Conservation (phyloP, 2,329 filamentous ascomycete genomes). For the Amphichorda felina region DNA sequence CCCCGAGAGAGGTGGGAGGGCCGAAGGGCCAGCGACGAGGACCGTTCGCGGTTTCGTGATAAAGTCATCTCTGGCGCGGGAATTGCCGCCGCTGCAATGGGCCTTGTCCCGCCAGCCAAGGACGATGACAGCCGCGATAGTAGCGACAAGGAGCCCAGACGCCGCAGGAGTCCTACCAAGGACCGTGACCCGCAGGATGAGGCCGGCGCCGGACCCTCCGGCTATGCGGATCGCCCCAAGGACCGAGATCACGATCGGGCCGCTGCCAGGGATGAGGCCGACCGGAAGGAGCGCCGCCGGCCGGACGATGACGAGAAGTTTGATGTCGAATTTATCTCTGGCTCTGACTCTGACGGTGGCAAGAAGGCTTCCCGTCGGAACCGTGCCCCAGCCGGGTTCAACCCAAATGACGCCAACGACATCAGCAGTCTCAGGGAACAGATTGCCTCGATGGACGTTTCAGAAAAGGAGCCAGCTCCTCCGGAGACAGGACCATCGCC, state of each 20-base stretch:
- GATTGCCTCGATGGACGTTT: constrained; percentile 26
- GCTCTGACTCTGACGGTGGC: constrained; percentile 29
- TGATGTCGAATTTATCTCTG: constrained; percentile 19
- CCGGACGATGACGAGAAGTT: constrained; percentile 26
- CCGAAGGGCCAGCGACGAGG: constrained; percentile 17
- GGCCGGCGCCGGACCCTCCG: constrained; percentile 4
- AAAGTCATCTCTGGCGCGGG: constrained; percentile 35
- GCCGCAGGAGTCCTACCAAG: constrained; percentile 19
- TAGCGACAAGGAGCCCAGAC: constrained; percentile 2
- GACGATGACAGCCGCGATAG: constrained; percentile 17
- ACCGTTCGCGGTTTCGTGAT: constrained; percentile 31
- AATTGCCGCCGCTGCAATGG: constrained; percentile 35
- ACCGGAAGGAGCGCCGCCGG: constrained; percentile 17
- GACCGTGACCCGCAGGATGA: constrained; percentile 12
- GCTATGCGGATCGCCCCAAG: neutral
- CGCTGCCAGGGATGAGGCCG: constrained; percentile 3
- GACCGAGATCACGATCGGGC: constrained; percentile 2
- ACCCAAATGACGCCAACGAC: constrained; percentile 39
- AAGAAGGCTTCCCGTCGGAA: constrained; percentile 24
- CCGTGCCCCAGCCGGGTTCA: constrained; percentile 29
- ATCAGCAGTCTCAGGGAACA: constrained; percentile 38
- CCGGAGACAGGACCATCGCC: neutral
- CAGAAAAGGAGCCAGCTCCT: constrained; percentile 1
- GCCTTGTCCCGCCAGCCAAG: constrained; percentile 27
- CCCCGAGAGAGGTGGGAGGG: constrained; percentile 16